Base-by-base conservation (phyloP, 2,329 filamentous ascomycete genomes). In the Penicillium hordei region DNA sequence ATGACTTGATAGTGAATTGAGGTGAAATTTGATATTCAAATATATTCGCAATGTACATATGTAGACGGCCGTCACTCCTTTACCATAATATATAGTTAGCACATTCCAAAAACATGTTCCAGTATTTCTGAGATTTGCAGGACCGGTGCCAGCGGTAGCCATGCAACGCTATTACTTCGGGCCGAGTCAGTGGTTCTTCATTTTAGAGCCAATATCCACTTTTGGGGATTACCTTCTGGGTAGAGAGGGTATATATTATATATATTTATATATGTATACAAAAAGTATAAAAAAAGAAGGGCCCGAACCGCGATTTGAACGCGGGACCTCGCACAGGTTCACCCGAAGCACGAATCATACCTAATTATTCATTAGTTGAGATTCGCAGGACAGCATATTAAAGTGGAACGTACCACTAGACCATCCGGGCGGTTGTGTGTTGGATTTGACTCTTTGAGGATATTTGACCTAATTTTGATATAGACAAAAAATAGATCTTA, bases 61-160 rank as follows among this genome's bases (percentile, higher is more conserved):
- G 27, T 29, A 29, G 27, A 29, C 27, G 3, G 29, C 29, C 29
- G 4, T n/a, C n/a, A n/a, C 15, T 12, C 23, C 40, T 27, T 12
- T 17, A 3, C 0, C 10, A 23, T 8, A 6, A 27, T 42, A 36
- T 23, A 23, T 7, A 36, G n/a, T n/a, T 13, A 7, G 39, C 15
- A n/a, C 15, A 43, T n/a, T 27, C 23, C 5, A 23, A 12, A 23
- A 1, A 7, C 12, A 3, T 15, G 13, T 23, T 42, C 21, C 39
- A 21, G 31, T 13, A 78, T 81, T 1, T 83, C 15, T n/a, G 17
- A n/a, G 17, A 21, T 19, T 15, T 25, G 13, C 5, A 17, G 13
- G 39, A 3, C 36, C 36, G 5, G n/a, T 4, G 4, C 8, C 36
- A 19, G 17, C 42, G 29, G 17, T 6, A 15, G 15, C 15, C 5